Base-by-base conservation (phyloP, 2,329 filamentous ascomycete species). In the Fusarium illudens region DNA sequence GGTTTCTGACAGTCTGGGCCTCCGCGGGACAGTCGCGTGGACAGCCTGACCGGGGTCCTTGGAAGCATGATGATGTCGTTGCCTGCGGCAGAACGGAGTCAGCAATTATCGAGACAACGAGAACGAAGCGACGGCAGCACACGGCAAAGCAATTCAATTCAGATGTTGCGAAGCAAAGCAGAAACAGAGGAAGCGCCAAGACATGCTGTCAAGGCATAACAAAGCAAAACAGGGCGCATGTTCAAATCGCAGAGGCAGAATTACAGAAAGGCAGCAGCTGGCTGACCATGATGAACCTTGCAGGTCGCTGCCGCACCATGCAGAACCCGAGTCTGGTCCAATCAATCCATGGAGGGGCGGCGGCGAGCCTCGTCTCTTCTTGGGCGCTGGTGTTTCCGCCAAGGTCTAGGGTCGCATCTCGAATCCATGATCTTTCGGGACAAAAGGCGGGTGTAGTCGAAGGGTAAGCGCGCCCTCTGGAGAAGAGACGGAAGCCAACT, bases 41-140 rank as follows among this genome's bases (percentile, higher is more conserved):
- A 70, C 71, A 67, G 52, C 49, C 57, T 27, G 50, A 64, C 62
- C 61, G 65, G 70, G 71, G 64, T 61, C 32, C 52, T 55, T 27
- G 39, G 44, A 64, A 71, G 64, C 60, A 73, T 52, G 59, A 67
- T 71, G 70, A 74, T 73, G 68, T 57, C 50, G 62, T 69, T 69
- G 62, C 61, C 66, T 72, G 67, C 59, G 60, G 53, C 57, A 58
- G 46, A 54, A 65, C 64, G 68, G 68, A 62, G 68, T 58, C 55
- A 57, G 62, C 55, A 64, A 60, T 57, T 36, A 49, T 60, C 27
- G 52, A 52, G 44, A 30, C 30, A 25, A 34, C 25, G 29, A 42
- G 46, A 39, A 39, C 54, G 37, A 67, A 67, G 55, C 50, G 53
- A 60, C 29, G 49, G 15, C 30, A 51, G 33, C 56, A 27, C 11